phyloP scores from a whole-genome alignment of 2,329 filamentous ascomycete genomes.

The Phyllosticta citriasiana region DNA sequence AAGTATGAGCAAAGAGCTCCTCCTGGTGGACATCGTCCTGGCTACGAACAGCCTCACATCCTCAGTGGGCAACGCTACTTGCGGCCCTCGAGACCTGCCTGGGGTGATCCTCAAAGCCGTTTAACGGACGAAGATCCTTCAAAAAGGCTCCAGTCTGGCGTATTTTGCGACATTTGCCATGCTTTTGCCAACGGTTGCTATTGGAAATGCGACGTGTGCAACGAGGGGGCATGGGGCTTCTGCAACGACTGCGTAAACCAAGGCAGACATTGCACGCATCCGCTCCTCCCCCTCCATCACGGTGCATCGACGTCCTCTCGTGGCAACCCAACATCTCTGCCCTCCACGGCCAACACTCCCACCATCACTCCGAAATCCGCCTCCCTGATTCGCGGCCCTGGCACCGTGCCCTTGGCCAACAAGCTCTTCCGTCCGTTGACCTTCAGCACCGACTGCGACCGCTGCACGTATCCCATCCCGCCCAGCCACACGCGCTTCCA shows the following conservation, averaged over 20 bases:
- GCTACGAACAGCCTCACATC: constrained; percentile 42
- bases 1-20: constrained; percentile 47
- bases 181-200: constrained; percentile 71
- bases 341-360: constrained; percentile 19
- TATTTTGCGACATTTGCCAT: constrained; percentile 72
- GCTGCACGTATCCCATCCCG: constrained; percentile 64
- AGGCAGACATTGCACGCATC: constrained; percentile 71
- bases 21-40: constrained; percentile 30
- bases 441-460: constrained; percentile 67
- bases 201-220: constrained; percentile 82
- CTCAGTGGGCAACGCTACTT: constrained; percentile 38
- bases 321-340: constrained; percentile 14
- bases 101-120: constrained; percentile 15
- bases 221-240: constrained; percentile 90
- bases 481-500: constrained; percentile 64
- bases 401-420: constrained; percentile 23
- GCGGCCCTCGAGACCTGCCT: constrained; percentile 13
- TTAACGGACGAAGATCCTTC: constrained; percentile 50
- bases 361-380: constrained; percentile 8
- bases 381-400: constrained; percentile 30
- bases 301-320: constrained; percentile 20
- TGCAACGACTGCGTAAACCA: constrained; percentile 81
- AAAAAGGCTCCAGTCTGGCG: constrained; percentile 61
- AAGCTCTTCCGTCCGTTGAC: constrained; percentile 53
- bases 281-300: constrained; percentile 66